Evolutionary conservation across 2,329 filamentous ascomycete genomes (phyloP).

Genomic region (Dactylonectria macrodidyma): DNA sequence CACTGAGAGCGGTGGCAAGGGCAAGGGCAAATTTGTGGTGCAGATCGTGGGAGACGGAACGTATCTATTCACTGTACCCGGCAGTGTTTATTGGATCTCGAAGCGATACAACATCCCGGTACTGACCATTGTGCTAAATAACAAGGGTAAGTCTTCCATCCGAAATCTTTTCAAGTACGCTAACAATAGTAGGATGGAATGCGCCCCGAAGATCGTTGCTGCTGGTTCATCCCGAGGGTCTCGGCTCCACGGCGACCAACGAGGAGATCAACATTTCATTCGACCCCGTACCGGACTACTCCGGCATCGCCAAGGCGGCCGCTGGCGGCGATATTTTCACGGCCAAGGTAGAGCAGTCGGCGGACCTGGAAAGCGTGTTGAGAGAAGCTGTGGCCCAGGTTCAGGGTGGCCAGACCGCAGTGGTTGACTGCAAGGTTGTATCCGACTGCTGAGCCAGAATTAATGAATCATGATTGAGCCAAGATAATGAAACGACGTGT

Average conservation of each 20-base stretch:
- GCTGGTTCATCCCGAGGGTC: slow-evolving; percentile 71
- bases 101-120: slow-evolving; percentile 68
- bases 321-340: slow-evolving; percentile 68
- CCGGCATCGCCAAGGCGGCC: slow-evolving; percentile 73
- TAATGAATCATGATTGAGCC: slow-evolving; percentile 30
- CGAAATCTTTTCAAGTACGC: not conserved
- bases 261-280: slow-evolving; percentile 76
- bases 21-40: slow-evolving; percentile 66
- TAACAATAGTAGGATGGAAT: slow-evolving; percentile 66
- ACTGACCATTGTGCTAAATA: slow-evolving; percentile 70
- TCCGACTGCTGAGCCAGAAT: slow-evolving; percentile 55
- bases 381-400: slow-evolving; percentile 67
- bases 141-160: slow-evolving; percentile 60
- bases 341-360: slow-evolving; percentile 62
- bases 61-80: slow-evolving; percentile 68
- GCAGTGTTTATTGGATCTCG: slow-evolving; percentile 70
- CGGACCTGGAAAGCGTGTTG: slow-evolving; percentile 63
- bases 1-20: slow-evolving; percentile 56
- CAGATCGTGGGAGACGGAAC: slow-evolving; percentile 72
- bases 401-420: slow-evolving; percentile 65
- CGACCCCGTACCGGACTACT: slow-evolving; percentile 70
- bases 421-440: slow-evolving; percentile 68
- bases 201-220: slow-evolving; percentile 70
- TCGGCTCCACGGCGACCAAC: slow-evolving; percentile 69
- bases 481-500: slow-evolving; percentile 27